Evolutionary conservation across 306 rosid species (phyloP).

Genomic region (Cicer judaicum): DNA sequence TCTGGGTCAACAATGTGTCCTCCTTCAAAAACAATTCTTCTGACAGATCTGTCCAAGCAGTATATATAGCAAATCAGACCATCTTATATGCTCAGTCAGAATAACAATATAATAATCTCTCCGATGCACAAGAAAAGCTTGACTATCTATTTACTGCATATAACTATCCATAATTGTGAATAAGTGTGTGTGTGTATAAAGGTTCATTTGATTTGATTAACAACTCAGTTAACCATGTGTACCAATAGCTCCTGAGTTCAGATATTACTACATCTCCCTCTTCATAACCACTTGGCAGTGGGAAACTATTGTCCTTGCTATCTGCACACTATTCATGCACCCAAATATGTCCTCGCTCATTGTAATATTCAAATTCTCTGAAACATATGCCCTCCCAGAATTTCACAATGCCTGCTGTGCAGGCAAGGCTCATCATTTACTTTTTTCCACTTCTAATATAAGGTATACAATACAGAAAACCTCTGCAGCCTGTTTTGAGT

Average conservation of each 20-base stretch:
- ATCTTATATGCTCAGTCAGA: conserved; percentile 12
- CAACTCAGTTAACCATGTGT: neutral
- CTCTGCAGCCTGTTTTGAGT: neutral
- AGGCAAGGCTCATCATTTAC: neutral
- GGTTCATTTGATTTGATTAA: conserved; percentile 27
- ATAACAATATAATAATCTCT: conserved; percentile 14
- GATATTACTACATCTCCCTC: neutral
- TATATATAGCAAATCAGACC: conserved; percentile 25
- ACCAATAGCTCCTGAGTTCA: conserved; percentile 8
- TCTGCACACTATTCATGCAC: neutral
- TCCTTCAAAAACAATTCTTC: conserved; percentile 97
- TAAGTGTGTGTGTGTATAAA: neutral
- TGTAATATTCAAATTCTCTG: conserved; percentile 1
- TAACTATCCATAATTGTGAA: conserved; percentile 3
- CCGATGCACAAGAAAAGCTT: neutral
- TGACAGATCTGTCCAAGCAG: conserved; percentile 64
- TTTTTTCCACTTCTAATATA: neutral
- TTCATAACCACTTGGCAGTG: neutral
- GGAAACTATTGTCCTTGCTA: neutral
- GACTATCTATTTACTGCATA: conserved; percentile 2
- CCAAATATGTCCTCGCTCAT: neutral
- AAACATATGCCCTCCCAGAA: neutral
- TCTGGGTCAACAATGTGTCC: conserved; percentile 97
- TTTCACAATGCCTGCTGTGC: neutral
- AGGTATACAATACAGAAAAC: neutral